Base-by-base conservation (phyloP, 345 rosid genomes). In the Moricandia arvensis region DNA sequence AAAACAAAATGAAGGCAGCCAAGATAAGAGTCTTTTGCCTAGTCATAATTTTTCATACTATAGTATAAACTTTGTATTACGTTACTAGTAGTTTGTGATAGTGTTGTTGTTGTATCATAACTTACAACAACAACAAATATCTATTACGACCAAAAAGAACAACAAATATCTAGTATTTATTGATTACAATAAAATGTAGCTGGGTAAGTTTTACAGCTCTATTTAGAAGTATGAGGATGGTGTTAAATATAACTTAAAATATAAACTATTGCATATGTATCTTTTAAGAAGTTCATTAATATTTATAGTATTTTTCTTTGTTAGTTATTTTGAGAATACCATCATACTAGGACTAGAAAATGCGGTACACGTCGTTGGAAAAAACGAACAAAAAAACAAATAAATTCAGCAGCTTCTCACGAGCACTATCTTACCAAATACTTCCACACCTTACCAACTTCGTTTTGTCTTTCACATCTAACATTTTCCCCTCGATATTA, bases 381-480 rank as follows among this genome's bases (percentile, higher is more conserved):
- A 59, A 76, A 29, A 76, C 75, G 54, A 54, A 62, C 71, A 70
- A 55, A 57, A 33, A 64, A 59, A 55, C 59, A 55, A 55, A 55
- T 45, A 66, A 63, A 33, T 61, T 43, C 45, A 71, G 53, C 72
- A 65, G 38, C 65, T 63, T 71, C 71, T 54, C 10, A 38, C 43
- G 17, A 16, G 21, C 62, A 30, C 7, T 30, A 43, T 59, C 58
- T 77, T 51, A 66, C 68, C 63, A 76, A 38, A 71, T 70, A 63
- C 60, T 37, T 77, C 34, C 2, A 1, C 73, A 72, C 68, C 63
- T 78, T 78, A 47, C 81, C 81, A 68, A 78, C 77, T 78, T 66
- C 61, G 73, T 66, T 78, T 72, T 72, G 81, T 72, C 77, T 59
- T 62, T 37, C n/a, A 8, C 26, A 16, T 72, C 2, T 47, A 21